A percentile compares a stretch with the other conserved stretches of the same genome.
phyloP scores from a whole-genome alignment of 169 alveolate species.

The Cryptosporidium xiaoi region DNA sequence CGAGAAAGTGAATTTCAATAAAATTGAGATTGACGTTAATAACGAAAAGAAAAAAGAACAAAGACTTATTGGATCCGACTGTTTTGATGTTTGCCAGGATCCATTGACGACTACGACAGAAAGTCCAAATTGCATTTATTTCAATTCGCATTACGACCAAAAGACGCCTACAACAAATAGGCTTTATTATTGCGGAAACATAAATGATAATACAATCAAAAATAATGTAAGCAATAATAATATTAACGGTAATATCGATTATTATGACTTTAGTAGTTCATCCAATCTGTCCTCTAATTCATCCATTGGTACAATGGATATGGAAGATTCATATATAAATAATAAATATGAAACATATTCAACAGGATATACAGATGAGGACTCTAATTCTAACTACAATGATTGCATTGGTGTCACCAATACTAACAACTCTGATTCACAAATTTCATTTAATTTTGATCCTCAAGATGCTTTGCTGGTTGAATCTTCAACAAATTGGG shows the following conservation, averaged over 20 bases:
- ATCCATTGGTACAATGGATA: not conserved
- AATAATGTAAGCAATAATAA: not conserved
- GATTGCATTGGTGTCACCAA: too few species aligned
- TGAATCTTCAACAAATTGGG: slow-evolving; percentile 73
- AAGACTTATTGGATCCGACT: too few species aligned
- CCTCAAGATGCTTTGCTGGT: slow-evolving; percentile 71
- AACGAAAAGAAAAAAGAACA: too few species aligned
- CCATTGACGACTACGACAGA: too few species aligned
- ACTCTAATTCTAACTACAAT: slow-evolving; percentile 42
- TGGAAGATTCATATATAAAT: slow-evolving; percentile 1
- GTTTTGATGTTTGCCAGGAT: too few species aligned
- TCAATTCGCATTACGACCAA: too few species aligned
- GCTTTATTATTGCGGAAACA: not conserved
- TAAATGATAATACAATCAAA: not conserved
- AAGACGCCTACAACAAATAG: too few species aligned
- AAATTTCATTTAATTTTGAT: slow-evolving; percentile 39
- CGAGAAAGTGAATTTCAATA: too few species aligned
- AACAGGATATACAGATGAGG: slow-evolving; percentile 50
- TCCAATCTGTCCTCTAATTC: not conserved
- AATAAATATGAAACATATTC: slow-evolving; percentile 49
- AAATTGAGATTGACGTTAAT: too few species aligned
- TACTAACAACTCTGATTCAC: slow-evolving; percentile 21
- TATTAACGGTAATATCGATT: not conserved
- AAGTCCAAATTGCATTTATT: too few species aligned
- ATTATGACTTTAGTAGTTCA: not conserved